These are phyloP conservation scores for Erodium texanum DNA, from an alignment of 441 rosid genomes.

Conservation along the genomic window DNA sequence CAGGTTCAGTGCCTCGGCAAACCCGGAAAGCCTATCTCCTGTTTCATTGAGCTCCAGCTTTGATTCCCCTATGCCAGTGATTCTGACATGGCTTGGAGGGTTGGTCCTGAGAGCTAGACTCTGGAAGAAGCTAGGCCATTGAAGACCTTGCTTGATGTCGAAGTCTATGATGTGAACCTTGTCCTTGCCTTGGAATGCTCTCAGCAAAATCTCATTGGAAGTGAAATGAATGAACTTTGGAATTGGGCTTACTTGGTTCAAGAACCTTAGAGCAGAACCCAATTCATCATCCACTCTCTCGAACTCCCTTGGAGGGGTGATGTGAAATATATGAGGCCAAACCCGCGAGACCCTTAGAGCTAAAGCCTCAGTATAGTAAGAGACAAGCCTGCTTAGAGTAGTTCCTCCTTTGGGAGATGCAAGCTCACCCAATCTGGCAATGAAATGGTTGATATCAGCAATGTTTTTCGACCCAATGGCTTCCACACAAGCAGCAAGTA, in stretches of 20 bases:
- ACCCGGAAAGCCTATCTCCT: conserved; percentile 71
- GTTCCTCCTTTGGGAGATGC: conserved; percentile 74
- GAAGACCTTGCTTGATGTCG: conserved; percentile 95
- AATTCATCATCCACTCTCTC: conserved; percentile 60
- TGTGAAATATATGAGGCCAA: conserved; percentile 85
- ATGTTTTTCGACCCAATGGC: conserved; percentile 69
- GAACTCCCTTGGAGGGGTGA: conserved; percentile 65
- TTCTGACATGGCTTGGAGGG: conserved; percentile 76
- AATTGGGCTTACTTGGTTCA: conserved; percentile 84
- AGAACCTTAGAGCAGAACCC: conserved; percentile 64
- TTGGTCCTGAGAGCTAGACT: conserved; percentile 65
- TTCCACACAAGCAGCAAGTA: conserved; percentile 67
- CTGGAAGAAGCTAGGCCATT: conserved; percentile 94
- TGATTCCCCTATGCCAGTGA: conserved; percentile 88
- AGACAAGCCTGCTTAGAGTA: conserved; percentile 55
- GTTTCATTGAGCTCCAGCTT: conserved; percentile 84
- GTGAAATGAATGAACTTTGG: conserved; percentile 87
- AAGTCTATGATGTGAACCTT: conserved; percentile 85
- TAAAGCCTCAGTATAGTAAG: conserved; percentile 82
- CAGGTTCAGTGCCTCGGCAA: conserved; percentile 72
- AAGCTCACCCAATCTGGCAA: conserved; percentile 59
- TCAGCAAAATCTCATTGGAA: conserved; percentile 68
- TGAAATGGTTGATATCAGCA: conserved; percentile 50
- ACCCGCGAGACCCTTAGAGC: conserved; percentile 67
- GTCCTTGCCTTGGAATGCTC: conserved; percentile 90